These are phyloP conservation scores for Podochytrium sp. DNA, from an alignment of 192 early-diverging fungal genomes.

Conservation along the genomic window DNA sequence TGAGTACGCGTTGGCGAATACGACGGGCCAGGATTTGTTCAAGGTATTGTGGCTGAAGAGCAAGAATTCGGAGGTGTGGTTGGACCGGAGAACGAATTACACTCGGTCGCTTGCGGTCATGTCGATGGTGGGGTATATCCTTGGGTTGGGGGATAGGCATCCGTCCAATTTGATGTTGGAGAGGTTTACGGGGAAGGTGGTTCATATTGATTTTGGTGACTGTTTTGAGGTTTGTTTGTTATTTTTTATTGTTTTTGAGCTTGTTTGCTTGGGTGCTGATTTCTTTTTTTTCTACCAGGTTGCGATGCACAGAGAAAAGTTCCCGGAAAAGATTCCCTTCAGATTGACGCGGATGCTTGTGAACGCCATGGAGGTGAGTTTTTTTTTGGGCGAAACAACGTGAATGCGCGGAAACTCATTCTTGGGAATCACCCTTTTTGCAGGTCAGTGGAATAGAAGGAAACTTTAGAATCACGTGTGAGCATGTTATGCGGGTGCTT, in stretches of 20 bases:
- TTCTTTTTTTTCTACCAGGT: constrained; percentile 55
- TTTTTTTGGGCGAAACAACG: not conserved
- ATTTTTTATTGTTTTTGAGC: constrained; percentile 1
- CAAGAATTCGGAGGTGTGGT: constrained; percentile 94
- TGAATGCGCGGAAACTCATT: not conserved
- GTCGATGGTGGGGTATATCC: constrained; percentile 98
- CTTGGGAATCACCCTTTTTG: not conserved
- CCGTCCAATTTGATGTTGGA: constrained; percentile 96
- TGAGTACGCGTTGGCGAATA: constrained; percentile 87
- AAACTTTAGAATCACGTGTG: constrained; percentile 92
- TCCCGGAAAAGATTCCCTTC: constrained; percentile 99
- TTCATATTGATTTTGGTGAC: constrained; percentile 98
- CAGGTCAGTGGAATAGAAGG: constrained; percentile 90
- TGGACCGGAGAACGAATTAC: constrained; percentile 93
- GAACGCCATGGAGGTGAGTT: constrained; percentile 91
- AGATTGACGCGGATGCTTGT: constrained; percentile 96
- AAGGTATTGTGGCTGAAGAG: constrained; percentile 93
- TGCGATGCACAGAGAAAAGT: constrained; percentile 94
- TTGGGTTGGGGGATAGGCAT: constrained; percentile 96
- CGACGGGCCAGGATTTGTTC: constrained; percentile 90
- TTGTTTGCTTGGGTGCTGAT: not conserved
- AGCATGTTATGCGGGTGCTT: constrained; percentile 94
- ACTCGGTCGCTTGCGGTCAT: constrained; percentile 93
- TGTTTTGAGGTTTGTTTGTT: constrained; percentile 81
- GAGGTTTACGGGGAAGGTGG: constrained; percentile 83